A percentile compares a stretch with the other conserved stretches of the same genome.
Evolutionary conservation across 2,329 filamentous ascomycete genomes (phyloP).

Genomic region (Beauveria brongniartii): DNA sequence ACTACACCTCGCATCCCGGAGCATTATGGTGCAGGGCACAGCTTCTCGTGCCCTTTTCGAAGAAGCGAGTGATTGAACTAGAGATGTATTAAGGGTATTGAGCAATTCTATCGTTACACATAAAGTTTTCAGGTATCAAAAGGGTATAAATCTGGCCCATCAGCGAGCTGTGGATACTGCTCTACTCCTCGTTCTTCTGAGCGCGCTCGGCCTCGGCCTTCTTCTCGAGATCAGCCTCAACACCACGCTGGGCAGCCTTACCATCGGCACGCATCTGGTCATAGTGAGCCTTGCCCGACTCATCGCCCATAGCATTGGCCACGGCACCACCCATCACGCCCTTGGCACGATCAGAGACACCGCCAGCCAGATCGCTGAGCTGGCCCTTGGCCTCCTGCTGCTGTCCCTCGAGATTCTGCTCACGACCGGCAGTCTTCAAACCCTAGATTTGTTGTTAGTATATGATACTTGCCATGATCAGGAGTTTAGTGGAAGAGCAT

Average conservation of each 20-base stretch:
- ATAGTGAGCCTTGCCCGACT: conserved; percentile 54
- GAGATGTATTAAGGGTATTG: conserved; percentile 3
- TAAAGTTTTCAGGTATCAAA: conserved; percentile 8
- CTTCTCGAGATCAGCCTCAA: conserved; percentile 73
- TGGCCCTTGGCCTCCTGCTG: conserved; percentile 78
- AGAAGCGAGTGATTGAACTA: background rate
- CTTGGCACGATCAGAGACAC: conserved; percentile 56
- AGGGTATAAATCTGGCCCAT: background rate
- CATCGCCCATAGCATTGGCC: conserved; percentile 66
- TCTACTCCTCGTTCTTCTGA: conserved; percentile 10
- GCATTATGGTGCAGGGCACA: background rate
- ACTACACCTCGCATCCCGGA: background rate
- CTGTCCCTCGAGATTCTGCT: conserved; percentile 76
- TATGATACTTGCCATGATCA: background rate
- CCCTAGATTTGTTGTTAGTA: conserved; percentile 28
- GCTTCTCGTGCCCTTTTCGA: background rate
- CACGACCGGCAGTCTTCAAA: conserved; percentile 63
- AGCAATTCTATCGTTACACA: conserved; percentile 4
- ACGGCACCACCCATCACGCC: conserved; percentile 65
- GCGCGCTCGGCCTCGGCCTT: conserved; percentile 42
- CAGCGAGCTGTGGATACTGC: background rate
- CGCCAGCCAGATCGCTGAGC: conserved; percentile 61
- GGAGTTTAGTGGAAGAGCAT: conserved; percentile 15
- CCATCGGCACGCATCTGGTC: conserved; percentile 68
- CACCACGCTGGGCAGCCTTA: conserved; percentile 77